Percentiles rank a stretch among this genome's conserved stretches.
Conservation (phyloP, 108 stramenopile genomes). For the Fragilariopsis cylindrus region DNA sequence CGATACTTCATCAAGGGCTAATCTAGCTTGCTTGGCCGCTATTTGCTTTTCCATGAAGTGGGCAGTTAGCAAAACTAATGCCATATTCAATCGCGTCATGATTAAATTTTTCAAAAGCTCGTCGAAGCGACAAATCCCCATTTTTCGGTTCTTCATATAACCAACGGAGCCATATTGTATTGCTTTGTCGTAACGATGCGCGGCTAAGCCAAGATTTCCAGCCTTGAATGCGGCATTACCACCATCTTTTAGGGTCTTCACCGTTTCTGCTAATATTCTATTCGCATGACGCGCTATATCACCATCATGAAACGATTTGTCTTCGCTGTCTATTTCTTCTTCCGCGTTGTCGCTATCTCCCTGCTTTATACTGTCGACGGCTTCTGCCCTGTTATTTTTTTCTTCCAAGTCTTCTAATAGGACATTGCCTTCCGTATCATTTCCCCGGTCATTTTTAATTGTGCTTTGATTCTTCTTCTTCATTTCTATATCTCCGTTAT, state of each 20-base stretch:
- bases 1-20: conserved; percentile 55
- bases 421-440: too few species aligned
- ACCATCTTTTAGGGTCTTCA: conserved; percentile 60
- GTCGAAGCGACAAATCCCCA: not conserved
- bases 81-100: conserved; percentile 62
- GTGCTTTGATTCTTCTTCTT: not conserved
- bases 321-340: not conserved
- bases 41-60: conserved; percentile 34
- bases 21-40: conserved; percentile 54
- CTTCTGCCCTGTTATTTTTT: not conserved
- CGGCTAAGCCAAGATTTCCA: conserved; percentile 49
- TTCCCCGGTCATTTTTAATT: not conserved
- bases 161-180: conserved; percentile 69
- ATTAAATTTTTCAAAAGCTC: conserved; percentile 54
- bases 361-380: not conserved
- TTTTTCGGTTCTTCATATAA: conserved; percentile 36
- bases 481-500: not conserved
- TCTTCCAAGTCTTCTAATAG: not conserved
- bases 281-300: not conserved
- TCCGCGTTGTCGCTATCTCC: not conserved
- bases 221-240: conserved; percentile 67
- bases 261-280: conserved; percentile 35
- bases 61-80: conserved; percentile 56
- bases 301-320: conserved; percentile 2
- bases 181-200: conserved; percentile 73